Evolutionary conservation across 768 basidiomycete species (phyloP).

Genomic region (Mycena filopes): DNA sequence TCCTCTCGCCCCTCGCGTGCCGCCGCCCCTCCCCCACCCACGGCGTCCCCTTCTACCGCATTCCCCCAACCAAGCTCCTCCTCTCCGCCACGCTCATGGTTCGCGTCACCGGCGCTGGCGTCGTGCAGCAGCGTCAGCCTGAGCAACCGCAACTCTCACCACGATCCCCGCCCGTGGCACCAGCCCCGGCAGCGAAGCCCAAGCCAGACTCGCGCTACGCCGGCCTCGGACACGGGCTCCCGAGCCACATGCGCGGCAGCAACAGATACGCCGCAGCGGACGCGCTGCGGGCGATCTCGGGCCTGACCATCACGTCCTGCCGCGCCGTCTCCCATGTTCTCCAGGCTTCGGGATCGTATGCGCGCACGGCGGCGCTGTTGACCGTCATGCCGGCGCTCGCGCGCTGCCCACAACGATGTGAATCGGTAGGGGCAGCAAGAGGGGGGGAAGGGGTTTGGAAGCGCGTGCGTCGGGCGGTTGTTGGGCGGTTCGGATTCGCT

Average conservation of each 20-base stretch:
- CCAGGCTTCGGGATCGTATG: not conserved
- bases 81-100: not conserved
- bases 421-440: no score
- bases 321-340: not conserved
- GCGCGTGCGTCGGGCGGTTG: no score
- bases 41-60: not conserved
- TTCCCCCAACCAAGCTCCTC: no score
- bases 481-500: no score
- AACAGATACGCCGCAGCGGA: not conserved
- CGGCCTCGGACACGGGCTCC: not conserved
- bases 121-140: no score
- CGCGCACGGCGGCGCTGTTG: not conserved
- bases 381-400: not conserved
- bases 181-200: not conserved
- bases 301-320: not conserved
- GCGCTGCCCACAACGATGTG: not conserved
- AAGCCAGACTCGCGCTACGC: not conserved
- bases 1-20: not conserved
- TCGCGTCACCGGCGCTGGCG: not conserved
- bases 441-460: no score
- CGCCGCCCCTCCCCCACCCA: not conserved
- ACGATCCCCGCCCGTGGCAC: no score
- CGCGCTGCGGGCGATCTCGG: not conserved
- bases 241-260: not conserved
- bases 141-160: no score